Conservation (phyloP, 163 green algal genomes). For the Scenedesmus sp. region DNA sequence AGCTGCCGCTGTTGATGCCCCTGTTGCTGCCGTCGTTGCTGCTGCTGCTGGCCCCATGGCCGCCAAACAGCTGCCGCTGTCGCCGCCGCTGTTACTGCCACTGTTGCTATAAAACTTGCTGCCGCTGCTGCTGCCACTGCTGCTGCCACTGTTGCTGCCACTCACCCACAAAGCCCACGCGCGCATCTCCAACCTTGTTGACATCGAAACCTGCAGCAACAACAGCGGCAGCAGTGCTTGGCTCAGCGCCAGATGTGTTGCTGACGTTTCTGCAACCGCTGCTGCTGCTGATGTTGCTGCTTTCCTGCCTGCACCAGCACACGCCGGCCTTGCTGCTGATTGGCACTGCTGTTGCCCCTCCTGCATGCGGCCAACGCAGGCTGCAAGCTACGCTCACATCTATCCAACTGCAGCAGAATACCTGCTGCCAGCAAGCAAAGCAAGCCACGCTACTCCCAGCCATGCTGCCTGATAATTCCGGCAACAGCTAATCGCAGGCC, state of each 20-base stretch:
- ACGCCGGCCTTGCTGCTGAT: no score
- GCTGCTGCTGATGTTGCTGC: background rate
- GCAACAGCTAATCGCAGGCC: no score
- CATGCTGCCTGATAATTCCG: no score
- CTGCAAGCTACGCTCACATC: no score
- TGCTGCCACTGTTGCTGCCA: background rate
- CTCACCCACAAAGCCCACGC: slow-evolving; percentile 93
- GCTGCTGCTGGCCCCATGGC: background rate
- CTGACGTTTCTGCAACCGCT: background rate
- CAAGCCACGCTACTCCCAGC: no score
- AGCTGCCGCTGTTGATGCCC: no score
- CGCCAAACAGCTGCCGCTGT: background rate
- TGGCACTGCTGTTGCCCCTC: no score
- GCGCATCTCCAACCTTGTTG: slow-evolving; percentile 96
- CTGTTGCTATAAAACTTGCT: background rate
- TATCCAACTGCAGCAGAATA: no score
- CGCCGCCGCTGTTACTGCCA: background rate
- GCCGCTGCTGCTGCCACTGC: background rate
- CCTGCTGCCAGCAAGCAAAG: no score
- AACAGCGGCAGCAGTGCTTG: background rate
- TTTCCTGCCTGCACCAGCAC: no score
- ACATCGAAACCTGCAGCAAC: slow-evolving; percentile 94
- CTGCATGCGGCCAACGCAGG: no score
- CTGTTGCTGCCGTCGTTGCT: no score
- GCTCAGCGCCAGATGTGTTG: background rate